phyloP scores from a whole-genome alignment of 768 basidiomycete genomes.

The Sporobolomyces phaffii region DNA sequence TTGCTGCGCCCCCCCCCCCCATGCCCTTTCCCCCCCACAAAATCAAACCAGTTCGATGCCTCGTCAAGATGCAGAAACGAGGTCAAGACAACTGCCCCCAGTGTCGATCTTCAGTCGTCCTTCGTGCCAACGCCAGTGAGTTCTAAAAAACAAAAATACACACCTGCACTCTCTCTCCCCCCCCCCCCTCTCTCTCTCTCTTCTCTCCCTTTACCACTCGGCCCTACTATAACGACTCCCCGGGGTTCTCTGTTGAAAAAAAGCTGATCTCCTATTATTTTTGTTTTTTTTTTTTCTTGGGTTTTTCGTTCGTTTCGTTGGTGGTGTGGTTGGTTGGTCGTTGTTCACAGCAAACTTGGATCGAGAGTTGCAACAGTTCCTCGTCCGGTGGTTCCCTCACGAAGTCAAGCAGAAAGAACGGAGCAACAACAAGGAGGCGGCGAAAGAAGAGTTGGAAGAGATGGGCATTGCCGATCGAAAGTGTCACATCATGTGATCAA shows the following conservation, averaged over 20 bases:
- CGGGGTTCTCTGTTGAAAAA: too few species aligned
- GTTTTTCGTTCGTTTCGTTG: too few species aligned
- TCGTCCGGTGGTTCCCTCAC: conserved; percentile 85
- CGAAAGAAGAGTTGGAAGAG: conserved; percentile 62
- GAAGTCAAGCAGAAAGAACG: conserved; percentile 64
- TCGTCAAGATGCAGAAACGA: conserved; percentile 86
- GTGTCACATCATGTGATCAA: conserved; percentile 26
- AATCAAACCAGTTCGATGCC: conserved; percentile 50
- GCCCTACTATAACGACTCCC: too few species aligned
- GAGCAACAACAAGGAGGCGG: conserved; percentile 68
- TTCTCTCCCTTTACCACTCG: too few species aligned
- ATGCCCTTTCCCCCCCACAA: too few species aligned
- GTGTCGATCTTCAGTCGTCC: conserved; percentile 68
- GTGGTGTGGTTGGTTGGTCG: neutral
- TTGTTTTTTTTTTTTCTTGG: too few species aligned
- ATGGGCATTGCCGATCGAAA: conserved; percentile 52
- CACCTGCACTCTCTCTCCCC: too few species aligned
- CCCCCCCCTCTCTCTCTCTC: neutral
- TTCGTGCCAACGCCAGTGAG: conserved; percentile 66
- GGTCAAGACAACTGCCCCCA: conserved; percentile 71
- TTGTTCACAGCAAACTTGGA: conserved; percentile 62
- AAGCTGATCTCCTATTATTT: too few species aligned
- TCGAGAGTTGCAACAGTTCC: conserved; percentile 71
- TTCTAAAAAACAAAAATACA: too few species aligned
- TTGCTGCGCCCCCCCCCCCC: neutral